These are phyloP conservation scores for Verbena officinalis DNA, from an alignment of 257 asterid genomes.

Conservation along the genomic window DNA sequence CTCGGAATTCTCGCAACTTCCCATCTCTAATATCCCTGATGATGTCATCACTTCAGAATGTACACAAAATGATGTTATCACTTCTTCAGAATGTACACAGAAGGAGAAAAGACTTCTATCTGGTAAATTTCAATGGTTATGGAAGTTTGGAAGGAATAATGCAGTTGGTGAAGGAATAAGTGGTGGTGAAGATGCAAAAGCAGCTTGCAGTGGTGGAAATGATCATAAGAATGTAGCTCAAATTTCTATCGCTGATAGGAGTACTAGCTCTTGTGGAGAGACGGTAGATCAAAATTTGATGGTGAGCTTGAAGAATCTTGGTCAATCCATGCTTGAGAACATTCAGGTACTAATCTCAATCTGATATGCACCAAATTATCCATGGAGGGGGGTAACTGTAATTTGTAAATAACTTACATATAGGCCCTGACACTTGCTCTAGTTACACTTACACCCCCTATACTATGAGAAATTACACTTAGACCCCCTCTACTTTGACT, in stretches of 20 bases:
- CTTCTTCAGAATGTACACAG: conserved; percentile 31
- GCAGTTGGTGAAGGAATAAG: conserved; percentile 26
- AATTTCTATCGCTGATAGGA: background rate
- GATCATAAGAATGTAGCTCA: conserved; percentile 15
- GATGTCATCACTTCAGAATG: conserved; percentile 30
- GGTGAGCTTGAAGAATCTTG: conserved; percentile 44
- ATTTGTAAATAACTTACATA: no score
- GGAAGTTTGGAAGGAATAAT: conserved; percentile 43
- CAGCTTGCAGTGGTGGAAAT: conserved; percentile 20
- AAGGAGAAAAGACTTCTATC: conserved; percentile 33
- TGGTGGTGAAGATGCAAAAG: conserved; percentile 30
- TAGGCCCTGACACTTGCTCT: no score
- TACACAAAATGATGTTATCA: conserved; percentile 37
- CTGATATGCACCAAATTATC: background rate
- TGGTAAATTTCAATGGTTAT: conserved; percentile 48
- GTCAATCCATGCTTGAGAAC: conserved; percentile 57
- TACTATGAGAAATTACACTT: no score
- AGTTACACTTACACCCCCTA: no score
- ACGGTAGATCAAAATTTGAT: conserved; percentile 39
- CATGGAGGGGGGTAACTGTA: no score
- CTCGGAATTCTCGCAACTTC: conserved; percentile 41
- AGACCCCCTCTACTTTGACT: no score
- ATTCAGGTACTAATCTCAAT: conserved; percentile 43
- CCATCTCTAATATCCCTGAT: conserved; percentile 44
- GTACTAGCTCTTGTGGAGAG: conserved; percentile 20